phyloP scores from a whole-genome alignment of 2,329 filamentous ascomycete species.

The Aspergillus uvarum region DNA sequence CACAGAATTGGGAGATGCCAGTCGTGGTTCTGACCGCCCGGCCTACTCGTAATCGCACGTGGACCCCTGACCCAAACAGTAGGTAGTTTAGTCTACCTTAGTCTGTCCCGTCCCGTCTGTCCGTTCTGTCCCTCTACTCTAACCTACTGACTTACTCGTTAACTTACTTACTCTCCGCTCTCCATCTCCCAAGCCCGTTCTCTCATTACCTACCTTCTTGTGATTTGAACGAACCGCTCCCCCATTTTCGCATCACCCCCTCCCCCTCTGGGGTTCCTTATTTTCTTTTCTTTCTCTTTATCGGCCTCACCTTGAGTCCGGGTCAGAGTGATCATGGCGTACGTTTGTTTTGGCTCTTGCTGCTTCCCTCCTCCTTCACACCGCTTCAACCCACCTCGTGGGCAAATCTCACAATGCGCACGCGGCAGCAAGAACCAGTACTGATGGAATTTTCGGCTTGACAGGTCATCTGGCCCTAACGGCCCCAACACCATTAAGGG shows the following conservation, averaged over 20 bases:
- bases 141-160: not conserved
- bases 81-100: not conserved
- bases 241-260: slow-evolving; percentile 10
- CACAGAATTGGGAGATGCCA: not conserved
- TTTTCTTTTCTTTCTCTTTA: slow-evolving; percentile 23
- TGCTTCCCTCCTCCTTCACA: not conserved
- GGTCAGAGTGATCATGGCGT: slow-evolving; percentile 48
- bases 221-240: no score
- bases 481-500: slow-evolving; percentile 55
- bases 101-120: not conserved
- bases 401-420: not conserved
- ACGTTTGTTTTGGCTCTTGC: slow-evolving; percentile 28
- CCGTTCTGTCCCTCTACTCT: no score
- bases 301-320: slow-evolving; percentile 8
- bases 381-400: slow-evolving; percentile 6
- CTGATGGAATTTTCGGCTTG: slow-evolving; percentile 20
- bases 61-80: slow-evolving; percentile 29
- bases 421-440: slow-evolving; percentile 10
- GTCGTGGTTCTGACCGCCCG: slow-evolving; percentile 8
- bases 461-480: slow-evolving; percentile 32
- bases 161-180: not conserved
- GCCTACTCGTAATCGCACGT: slow-evolving; percentile 23
- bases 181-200: not conserved
- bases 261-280: slow-evolving; percentile 21
- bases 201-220: not conserved